Evolutionary conservation across 208 protist species (phyloP).

Genomic region (Naegleria lovaniensis): DNA sequence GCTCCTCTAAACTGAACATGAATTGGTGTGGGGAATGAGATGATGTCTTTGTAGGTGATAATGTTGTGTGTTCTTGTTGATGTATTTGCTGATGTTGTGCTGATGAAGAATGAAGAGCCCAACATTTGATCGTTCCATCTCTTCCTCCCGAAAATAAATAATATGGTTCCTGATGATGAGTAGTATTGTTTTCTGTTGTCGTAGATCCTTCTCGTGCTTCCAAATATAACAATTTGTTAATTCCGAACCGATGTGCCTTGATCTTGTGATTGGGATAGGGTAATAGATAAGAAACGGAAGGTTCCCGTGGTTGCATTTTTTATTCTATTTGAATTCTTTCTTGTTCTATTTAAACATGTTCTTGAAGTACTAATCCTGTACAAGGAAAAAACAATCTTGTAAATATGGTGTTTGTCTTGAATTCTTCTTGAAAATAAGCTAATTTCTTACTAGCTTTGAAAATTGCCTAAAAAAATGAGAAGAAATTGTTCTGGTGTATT

Average conservation of each 20-base stretch:
- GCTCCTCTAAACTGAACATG: neutral
- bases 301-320: neutral
- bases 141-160: neutral
- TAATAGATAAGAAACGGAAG: neutral
- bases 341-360: no score
- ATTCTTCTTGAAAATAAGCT: no score
- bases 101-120: neutral
- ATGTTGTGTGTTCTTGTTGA: neutral
- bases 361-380: no score
- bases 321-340: no score
- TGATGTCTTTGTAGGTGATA: neutral
- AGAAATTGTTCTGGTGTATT: no score
- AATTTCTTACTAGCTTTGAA: no score
- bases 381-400: no score
- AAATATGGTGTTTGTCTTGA: no score
- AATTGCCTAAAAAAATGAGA: neutral
- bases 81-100: neutral
- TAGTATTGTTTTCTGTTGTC: neutral
- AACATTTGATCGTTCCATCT: conserved; percentile 18
- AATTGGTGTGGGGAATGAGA: neutral
- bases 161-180: neutral
- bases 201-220: neutral
- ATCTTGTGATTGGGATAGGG: neutral
- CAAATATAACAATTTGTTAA: neutral
- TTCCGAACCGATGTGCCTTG: neutral